phyloP scores from a whole-genome alignment of 2,329 filamentous ascomycete species.

The Arthrobotrys sinensis region DNA sequence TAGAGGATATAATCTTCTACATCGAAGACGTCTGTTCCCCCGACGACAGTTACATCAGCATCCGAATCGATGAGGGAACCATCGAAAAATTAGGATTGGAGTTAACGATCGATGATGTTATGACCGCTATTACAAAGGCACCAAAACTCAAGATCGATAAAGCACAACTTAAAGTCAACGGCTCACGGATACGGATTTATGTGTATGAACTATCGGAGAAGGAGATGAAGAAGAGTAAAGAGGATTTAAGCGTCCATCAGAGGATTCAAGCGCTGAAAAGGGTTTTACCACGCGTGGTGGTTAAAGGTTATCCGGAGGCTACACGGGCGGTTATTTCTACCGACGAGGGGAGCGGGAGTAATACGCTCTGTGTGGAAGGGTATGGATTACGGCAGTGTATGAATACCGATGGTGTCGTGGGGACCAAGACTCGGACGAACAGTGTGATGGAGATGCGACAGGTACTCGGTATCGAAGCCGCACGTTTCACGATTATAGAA shows the following conservation, averaged over 20 bases:
- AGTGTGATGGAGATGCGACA: constrained; percentile 90
- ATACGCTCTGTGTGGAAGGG: constrained; percentile 88
- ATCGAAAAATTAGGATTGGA: constrained; percentile 87
- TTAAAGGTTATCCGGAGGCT: constrained; percentile 90
- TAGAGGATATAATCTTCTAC: constrained; percentile 84
- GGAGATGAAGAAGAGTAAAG: constrained; percentile 68
- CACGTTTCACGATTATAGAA: constrained; percentile 81
- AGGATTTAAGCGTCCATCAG: constrained; percentile 78
- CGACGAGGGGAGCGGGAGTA: constrained; percentile 77
- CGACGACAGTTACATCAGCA: constrained; percentile 80
- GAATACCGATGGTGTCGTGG: constrained; percentile 91
- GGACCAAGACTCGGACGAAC: constrained; percentile 82
- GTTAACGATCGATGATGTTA: constrained; percentile 81
- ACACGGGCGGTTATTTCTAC: constrained; percentile 90
- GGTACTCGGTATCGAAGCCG: constrained; percentile 94
- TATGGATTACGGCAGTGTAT: constrained; percentile 92
- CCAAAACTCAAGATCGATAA: constrained; percentile 84
- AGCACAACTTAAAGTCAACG: constrained; percentile 76
- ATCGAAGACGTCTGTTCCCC: constrained; percentile 92
- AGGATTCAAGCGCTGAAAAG: constrained; percentile 89
- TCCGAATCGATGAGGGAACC: constrained; percentile 84
- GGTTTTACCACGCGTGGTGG: constrained; percentile 83
- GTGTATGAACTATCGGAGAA: constrained; percentile 74
- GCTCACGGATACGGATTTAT: constrained; percentile 79
- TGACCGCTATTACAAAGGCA: constrained; percentile 81